Base-by-base conservation (phyloP, 2,329 filamentous ascomycete species). In the Triangularia setosa region DNA sequence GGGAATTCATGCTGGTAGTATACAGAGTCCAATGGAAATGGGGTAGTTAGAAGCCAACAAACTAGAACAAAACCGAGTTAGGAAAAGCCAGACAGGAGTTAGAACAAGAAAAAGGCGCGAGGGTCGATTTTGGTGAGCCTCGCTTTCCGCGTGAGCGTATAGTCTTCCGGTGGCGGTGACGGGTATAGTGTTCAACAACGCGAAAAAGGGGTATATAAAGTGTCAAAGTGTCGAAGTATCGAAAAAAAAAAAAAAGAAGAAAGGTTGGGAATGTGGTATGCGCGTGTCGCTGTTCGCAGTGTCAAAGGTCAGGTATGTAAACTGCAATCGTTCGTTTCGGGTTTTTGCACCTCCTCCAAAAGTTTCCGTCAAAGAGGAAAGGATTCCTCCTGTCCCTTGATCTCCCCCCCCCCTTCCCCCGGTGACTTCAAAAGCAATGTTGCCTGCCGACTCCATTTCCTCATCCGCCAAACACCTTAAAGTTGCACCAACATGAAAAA, bases 81-180 rank as follows among this genome's bases (percentile, higher is more conserved):
- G 21, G 8, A 60, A 53, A 64, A 33, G 33, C 64, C 55, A 54
- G 35, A n/a, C 27, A 53, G 5, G 33, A 61, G 24, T 60, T 25
- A 64, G 18, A 11, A 44, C 35, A 60, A 64, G 57, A 64, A 63
- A 60, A 64, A 65, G 55, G 44, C 52, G 52, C 59, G 33, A 55
- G 25, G 24, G 25, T 27, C 28, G 23, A 16, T 53, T 30, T 60
- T 44, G 27, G 12, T 58, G 28, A 23, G 27, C n/a, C 33, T 23
- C 40, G 30, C 24, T 44, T 58, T 70, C 73, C 73, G 76, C 75
- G 75, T 74, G 75, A 77, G 76, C 75, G 73, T 69, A 67, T 71
- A 71, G 59, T 71, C 69, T 73, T 71, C 65, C 61, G 60, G 64
- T 63, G 60, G 55, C 61, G 58, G 65, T 44, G 68, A 64, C 61